Evolutionary conservation across 2,329 filamentous ascomycete species (phyloP).

Genomic region (Colletotrichum sp.): DNA sequence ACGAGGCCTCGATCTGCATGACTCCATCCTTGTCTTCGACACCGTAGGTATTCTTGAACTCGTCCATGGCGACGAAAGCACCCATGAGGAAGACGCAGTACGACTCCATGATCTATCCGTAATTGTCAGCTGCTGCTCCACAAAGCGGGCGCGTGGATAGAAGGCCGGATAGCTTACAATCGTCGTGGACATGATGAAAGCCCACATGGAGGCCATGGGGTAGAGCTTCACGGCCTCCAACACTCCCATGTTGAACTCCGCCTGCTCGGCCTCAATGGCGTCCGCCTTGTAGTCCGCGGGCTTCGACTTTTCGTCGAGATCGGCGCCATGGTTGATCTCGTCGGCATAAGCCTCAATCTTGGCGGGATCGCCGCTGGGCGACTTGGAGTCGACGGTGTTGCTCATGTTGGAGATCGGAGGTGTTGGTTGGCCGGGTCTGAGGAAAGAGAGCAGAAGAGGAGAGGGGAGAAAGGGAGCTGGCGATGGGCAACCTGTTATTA

Average conservation of each 20-base stretch:
- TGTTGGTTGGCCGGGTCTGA: background rate
- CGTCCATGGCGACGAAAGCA: constrained; percentile 58
- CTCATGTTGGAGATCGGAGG: background rate
- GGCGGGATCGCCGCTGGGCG: constrained; percentile 2
- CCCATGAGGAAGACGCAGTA: constrained; percentile 67
- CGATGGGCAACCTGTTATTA: background rate
- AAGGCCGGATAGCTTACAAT: constrained; percentile 37
- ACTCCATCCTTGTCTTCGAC: constrained; percentile 31
- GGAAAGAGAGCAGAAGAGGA: background rate
- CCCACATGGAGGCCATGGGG: constrained; percentile 42
- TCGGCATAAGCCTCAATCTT: constrained; percentile 9
- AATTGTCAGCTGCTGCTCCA: constrained; percentile 19
- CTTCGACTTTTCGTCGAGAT: constrained; percentile 39
- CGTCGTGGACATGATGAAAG: constrained; percentile 42
- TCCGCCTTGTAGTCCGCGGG: constrained; percentile 50
- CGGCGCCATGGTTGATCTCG: background rate
- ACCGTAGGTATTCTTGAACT: constrained; percentile 53
- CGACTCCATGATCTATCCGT: constrained; percentile 65
- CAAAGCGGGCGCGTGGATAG: background rate
- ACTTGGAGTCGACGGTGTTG: constrained; percentile 4
- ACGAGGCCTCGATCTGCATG: constrained; percentile 52
- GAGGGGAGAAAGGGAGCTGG: background rate
- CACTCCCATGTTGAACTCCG: constrained; percentile 37
- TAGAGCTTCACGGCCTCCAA: constrained; percentile 36
- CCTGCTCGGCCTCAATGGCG: constrained; percentile 61